These are phyloP conservation scores for Stromatinia cepivora DNA, from an alignment of 2,329 filamentous ascomycete genomes.

Conservation along the genomic window DNA sequence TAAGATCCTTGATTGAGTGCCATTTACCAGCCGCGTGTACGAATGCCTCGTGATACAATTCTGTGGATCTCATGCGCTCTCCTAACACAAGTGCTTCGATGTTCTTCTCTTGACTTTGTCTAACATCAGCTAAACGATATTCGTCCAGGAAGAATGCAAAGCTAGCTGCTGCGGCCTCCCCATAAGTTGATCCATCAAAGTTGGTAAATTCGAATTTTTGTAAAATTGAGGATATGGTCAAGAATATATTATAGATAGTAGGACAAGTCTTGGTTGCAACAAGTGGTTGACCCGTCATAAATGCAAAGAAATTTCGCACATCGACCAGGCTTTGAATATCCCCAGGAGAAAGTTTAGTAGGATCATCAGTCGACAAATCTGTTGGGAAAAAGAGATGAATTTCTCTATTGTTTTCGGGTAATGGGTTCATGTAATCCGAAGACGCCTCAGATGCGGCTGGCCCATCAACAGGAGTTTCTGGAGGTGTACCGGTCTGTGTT, in stretches of 20 bases:
- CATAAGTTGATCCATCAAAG: constrained; percentile 58
- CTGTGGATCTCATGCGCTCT: constrained; percentile 78
- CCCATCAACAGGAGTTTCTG: constrained; percentile 37
- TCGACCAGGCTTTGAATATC: constrained; percentile 58
- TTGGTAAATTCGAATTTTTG: constrained; percentile 59
- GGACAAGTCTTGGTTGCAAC: constrained; percentile 57
- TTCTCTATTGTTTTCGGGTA: constrained; percentile 46
- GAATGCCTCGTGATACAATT: constrained; percentile 88
- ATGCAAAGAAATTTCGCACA: constrained; percentile 65
- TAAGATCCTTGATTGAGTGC: constrained; percentile 65
- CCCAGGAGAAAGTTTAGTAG: constrained; percentile 42
- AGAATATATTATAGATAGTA: constrained; percentile 54
- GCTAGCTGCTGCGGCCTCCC: constrained; percentile 60
- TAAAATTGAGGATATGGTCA: constrained; percentile 55
- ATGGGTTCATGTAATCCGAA: constrained; percentile 31
- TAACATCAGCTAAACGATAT: constrained; percentile 74
- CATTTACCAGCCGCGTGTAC: constrained; percentile 89
- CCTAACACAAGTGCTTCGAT: constrained; percentile 86
- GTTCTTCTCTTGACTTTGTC: constrained; percentile 81
- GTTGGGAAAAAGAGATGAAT: constrained; percentile 55
- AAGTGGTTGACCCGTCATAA: constrained; percentile 62
- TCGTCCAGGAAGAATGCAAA: constrained; percentile 78
- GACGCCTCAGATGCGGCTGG: constrained; percentile 28
- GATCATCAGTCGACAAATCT: constrained; percentile 26
- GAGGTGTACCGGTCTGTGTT: constrained; percentile 43